Evolutionary conservation across 768 basidiomycete species (phyloP).

Genomic region (Boletus vermiculosoides): DNA sequence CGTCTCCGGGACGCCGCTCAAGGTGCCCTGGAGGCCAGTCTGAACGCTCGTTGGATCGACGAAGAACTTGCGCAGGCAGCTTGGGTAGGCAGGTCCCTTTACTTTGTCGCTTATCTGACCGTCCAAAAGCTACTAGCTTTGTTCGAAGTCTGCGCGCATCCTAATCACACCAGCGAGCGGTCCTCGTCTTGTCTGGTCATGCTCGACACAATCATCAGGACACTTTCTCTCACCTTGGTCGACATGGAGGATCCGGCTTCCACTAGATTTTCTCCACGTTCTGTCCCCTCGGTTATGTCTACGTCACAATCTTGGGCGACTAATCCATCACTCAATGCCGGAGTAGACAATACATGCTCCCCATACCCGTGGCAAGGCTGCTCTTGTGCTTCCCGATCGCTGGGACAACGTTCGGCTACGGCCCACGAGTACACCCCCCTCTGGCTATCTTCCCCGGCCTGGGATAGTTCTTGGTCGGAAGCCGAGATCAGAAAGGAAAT

Average conservation of each 20-base stretch:
- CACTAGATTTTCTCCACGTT: slow-evolving; percentile 46
- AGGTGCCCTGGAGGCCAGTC: slow-evolving; percentile 65
- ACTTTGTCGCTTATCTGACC: slow-evolving; percentile 9
- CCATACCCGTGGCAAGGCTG: slow-evolving; percentile 35
- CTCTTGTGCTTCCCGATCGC: slow-evolving; percentile 48
- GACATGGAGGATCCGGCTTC: slow-evolving; percentile 56
- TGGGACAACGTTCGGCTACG: slow-evolving; percentile 51
- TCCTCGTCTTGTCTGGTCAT: slow-evolving; percentile 55
- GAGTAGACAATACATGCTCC: slow-evolving; percentile 1
- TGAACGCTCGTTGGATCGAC: slow-evolving; percentile 70
- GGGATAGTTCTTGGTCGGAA: slow-evolving; percentile 57
- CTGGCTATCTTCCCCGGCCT: slow-evolving; percentile 65
- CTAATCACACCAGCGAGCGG: slow-evolving; percentile 52
- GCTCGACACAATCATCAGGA: slow-evolving; percentile 68
- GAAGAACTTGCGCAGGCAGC: slow-evolving; percentile 73
- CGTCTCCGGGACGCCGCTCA: slow-evolving; percentile 67
- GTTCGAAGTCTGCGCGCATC: slow-evolving; percentile 73
- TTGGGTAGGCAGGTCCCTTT: slow-evolving; percentile 50
- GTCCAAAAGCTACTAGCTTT: slow-evolving; percentile 57
- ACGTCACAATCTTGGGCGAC: slow-evolving; percentile 11
- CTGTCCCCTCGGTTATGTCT: slow-evolving; percentile 46
- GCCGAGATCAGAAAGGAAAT: slow-evolving; percentile 69
- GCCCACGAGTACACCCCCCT: slow-evolving; percentile 53
- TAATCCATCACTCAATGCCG: not conserved
- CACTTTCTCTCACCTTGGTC: slow-evolving; percentile 55